A percentile compares a stretch with the other conserved stretches of the same genome.
phyloP scores from a whole-genome alignment of 1,139 yeast species.

The Ogataea hybrid region DNA sequence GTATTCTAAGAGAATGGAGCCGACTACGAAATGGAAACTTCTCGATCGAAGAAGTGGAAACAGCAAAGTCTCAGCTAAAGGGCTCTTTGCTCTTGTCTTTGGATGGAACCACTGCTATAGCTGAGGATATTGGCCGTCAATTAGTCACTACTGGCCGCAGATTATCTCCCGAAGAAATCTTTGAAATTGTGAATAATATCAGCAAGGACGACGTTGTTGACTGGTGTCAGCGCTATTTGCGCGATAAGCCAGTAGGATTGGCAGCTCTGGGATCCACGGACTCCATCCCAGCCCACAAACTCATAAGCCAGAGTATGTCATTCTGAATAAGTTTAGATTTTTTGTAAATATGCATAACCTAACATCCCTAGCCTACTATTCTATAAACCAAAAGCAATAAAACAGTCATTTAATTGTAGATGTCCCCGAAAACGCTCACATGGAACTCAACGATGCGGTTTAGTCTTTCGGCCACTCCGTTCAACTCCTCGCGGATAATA shows the following conservation, averaged over 20 bases:
- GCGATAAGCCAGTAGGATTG: constrained; percentile 78
- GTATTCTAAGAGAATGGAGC: constrained; percentile 84
- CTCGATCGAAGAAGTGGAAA: constrained; percentile 82
- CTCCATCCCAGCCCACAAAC: constrained; percentile 57
- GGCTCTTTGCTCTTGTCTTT: constrained; percentile 85
- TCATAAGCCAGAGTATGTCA: constrained; percentile 35
- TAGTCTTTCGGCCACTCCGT: constrained; percentile 50
- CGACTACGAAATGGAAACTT: constrained; percentile 75
- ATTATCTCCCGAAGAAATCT: constrained; percentile 88
- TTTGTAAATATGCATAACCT: constrained; percentile 11
- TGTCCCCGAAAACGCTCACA: constrained; percentile 68
- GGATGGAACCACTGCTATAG: constrained; percentile 94
- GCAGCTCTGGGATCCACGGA: constrained; percentile 86
- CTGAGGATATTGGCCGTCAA: constrained; percentile 98
- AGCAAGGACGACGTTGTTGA: constrained; percentile 74
- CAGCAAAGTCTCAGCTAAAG: constrained; percentile 92
- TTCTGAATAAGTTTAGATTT: neutral
- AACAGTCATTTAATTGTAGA: constrained; percentile 34
- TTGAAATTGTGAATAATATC: constrained; percentile 76
- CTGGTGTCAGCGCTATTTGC: constrained; percentile 86
- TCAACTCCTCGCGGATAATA: constrained; percentile 41
- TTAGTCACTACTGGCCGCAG: constrained; percentile 92
- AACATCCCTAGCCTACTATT: constrained; percentile 6
- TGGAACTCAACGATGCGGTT: constrained; percentile 65
- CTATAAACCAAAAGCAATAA: constrained; percentile 6